Base-by-base conservation (phyloP, 257 asterid genomes). In the Gardenia jasminoides region DNA sequence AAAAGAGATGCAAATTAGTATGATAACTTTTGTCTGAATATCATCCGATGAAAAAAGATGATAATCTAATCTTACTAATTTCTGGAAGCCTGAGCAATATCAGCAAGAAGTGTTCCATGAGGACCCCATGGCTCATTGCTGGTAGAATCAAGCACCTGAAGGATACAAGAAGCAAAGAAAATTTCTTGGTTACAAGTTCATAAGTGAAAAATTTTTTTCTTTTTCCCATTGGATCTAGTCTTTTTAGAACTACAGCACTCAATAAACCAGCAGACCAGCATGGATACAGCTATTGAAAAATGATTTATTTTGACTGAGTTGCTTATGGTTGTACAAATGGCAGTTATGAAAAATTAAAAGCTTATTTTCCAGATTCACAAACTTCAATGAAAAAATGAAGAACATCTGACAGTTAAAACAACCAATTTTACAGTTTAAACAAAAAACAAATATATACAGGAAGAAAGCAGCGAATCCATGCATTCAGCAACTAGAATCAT, bases 101-200 rank as follows among this genome's bases (percentile, higher is more conserved):
- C 98, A 80, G 97, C 94, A 83, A 96, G 98, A 82, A 86, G 90
- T 26, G 96, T 80, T 80, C 99, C 98, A 86, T 93, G 98, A 81
- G 99, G 98, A 77, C 97, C 99, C 98, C 98, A 93, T 64, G 97
- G 92, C 86, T 96, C 98, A 80, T 96, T 96, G 92, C 97, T 96
- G 78, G 98, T 96, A 70, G 97, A 97, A 85, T 96, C 98, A 76
- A 96, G 98, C 80, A 96, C 97, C 99, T 96, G 82, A 82, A 75
- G 77, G 65, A 59, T 46, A 66, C 70, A 74, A 83, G 77, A 65
- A 70, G 41, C 75, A 76, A 71, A 70, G 48, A 47, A 65, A 46
- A 43, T 19, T 31, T 22, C 22, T 31, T 20, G n/a, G 59, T 48
- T 31, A 70, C 54, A 16, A 61, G 31, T 80, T 72, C 68, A 56